Evolutionary conservation across 2,329 filamentous ascomycete genomes (phyloP).

Genomic region (Beauveria pseudobassiana): DNA sequence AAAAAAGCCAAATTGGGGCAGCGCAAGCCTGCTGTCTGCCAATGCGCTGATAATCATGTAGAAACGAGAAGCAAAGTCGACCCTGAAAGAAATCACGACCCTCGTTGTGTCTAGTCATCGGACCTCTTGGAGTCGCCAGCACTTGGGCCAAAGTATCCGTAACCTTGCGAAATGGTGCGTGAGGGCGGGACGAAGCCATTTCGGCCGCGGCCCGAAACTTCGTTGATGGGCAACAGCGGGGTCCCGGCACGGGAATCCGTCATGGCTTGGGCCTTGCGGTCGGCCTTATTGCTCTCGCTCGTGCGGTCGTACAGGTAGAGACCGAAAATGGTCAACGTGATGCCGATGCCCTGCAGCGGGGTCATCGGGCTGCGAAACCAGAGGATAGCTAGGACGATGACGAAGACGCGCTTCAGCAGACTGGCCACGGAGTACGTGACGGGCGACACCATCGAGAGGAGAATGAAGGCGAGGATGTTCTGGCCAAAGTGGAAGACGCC

Average conservation of each 20-base stretch:
- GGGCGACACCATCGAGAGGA: conserved; percentile 87
- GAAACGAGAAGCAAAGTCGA: background rate
- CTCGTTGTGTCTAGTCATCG: conserved; percentile 32
- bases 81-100: background rate
- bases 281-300: conserved; percentile 78
- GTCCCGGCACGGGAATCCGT: conserved; percentile 24
- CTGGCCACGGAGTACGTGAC: conserved; percentile 97
- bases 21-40: conserved; percentile 3
- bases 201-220: background rate
- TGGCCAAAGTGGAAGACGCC: conserved; percentile 94
- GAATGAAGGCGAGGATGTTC: conserved; percentile 88
- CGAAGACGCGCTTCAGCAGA: conserved; percentile 93
- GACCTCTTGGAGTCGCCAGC: conserved; percentile 49
- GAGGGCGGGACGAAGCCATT: background rate
- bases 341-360: conserved; percentile 72
- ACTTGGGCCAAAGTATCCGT: conserved; percentile 34
- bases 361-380: conserved; percentile 95
- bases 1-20: background rate
- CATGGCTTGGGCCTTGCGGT: conserved; percentile 69
- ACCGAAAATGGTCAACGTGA: conserved; percentile 81
- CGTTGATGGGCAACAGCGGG: conserved; percentile 59
- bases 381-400: conserved; percentile 87
- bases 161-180: conserved; percentile 27
- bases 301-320: conserved; percentile 95
- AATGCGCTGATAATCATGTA: background rate